Base-by-base conservation (phyloP, 2,329 filamentous ascomycete genomes). In the Sclerotinia borealis region DNA sequence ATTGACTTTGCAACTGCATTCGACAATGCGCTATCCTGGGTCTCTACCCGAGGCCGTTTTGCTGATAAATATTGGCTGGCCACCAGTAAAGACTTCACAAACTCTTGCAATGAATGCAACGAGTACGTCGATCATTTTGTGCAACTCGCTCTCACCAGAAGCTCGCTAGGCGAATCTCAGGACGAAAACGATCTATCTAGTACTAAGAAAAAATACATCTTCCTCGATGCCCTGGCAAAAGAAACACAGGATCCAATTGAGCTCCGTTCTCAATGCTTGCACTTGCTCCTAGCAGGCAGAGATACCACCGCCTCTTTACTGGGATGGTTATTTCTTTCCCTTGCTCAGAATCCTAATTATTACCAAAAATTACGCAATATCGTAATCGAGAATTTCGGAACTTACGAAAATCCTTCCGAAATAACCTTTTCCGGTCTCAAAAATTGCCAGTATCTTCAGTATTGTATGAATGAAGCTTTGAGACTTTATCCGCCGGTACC, bases 401-500 rank as follows among this genome's bases (percentile, higher is more conserved):
- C 1, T 60, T 76, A 4, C 72, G 76, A 5, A 70, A 72, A 4
- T 66, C 79, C 82, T 1, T 79, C 76, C 0, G 80, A 80, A 59
- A 77, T 77, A 45, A 76, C 81, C 67, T 66, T 85, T 62, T 79
- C 77, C 68, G 76, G 78, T 36, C 76, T 85, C 69, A 79, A 77
- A 62, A 85, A 68, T 72, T 82, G 13, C 73, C 84, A 29, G 25
- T 85, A 84, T 64, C 72, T 86, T 56, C 79, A 79, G 67, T 82
- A 77, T 75, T 83, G 81, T 36, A 68, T 86, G 59, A 81, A 85
- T 65, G 84, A 85, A 75, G 71, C 65, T 34, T 65, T 74, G 11
- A 67, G 74, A 25, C 61, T 75, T 6, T 68, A 68, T 48, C 81
- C 82, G 4, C 75, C 79, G 17, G 64, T 73, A 4, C 71, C 72